A percentile compares a stretch with the other conserved stretches of the same genome.
Evolutionary conservation across 352 stramenopile species (phyloP).

Genomic region (Blastocystis sp.): DNA sequence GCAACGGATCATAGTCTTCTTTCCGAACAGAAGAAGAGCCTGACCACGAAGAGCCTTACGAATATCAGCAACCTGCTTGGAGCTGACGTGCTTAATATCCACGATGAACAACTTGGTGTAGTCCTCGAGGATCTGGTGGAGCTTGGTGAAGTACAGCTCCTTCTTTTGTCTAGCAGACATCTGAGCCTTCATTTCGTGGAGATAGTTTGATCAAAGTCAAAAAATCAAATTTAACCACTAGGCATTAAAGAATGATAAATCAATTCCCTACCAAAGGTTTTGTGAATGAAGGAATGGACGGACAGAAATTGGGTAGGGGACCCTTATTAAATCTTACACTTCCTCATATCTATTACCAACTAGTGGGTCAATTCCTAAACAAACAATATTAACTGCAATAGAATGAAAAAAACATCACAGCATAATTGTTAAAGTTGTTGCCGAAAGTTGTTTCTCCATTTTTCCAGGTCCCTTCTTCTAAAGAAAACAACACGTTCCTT

Average conservation of each 20-base stretch:
- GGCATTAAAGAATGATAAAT: too few relatives aligned
- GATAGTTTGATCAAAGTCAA: constrained; percentile 60
- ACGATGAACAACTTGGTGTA: constrained; percentile 98
- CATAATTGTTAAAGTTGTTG: neutral
- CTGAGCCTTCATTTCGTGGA: constrained; percentile 56
- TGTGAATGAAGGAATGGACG: neutral
- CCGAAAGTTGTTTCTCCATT: constrained; percentile 26
- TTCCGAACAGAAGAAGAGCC: constrained; percentile 96
- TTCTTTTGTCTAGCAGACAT: constrained; percentile 86
- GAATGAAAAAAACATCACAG: constrained; percentile 32
- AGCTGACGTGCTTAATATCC: constrained; percentile 97
- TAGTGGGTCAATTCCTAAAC: neutral
- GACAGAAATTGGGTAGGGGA: neutral
- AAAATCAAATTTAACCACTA: constrained; percentile 58
- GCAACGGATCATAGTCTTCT: constrained; percentile 99
- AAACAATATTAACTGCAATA: neutral
- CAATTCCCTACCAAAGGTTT: constrained; percentile 33
- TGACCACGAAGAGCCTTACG: constrained; percentile 88
- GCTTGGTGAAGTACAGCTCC: constrained; percentile 92
- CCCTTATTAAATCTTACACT: neutral
- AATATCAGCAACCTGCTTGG: constrained; percentile 97
- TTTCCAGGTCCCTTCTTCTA: constrained; percentile 23
- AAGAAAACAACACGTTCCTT: constrained; percentile 55
- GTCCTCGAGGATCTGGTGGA: constrained; percentile 88
- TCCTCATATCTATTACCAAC: neutral